Base-by-base conservation (phyloP, 306 rosid genomes). In the Parietaria judaica region DNA sequence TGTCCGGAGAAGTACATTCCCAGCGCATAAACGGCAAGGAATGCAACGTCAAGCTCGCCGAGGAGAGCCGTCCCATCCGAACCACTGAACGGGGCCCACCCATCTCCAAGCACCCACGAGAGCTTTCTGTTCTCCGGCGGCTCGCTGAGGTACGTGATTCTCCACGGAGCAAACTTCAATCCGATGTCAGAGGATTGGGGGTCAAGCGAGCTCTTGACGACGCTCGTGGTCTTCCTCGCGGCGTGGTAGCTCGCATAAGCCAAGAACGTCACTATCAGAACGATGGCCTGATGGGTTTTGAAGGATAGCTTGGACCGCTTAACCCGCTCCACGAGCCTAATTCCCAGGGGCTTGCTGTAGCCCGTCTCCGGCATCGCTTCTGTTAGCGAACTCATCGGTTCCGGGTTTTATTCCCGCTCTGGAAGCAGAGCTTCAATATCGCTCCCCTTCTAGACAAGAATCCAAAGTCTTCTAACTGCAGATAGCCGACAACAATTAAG, bases 1-100 rank as follows among this genome's bases (percentile, higher is more conserved):
- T 88, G 99, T 36, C 99, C 99, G n/a, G 99, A 88, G 76, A 84
- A 86, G 57, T 77, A 94, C 99, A 94, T 88, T 64, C 99, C 99
- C 55, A 87, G 49, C 31, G 99, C 99, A 73, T 94, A 94, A 3
- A 84, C 64, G 0, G 90, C 72, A 6, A 94, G 95, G 75, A 94
- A 94, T 69, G 97, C 99, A 64, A 94, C 86, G 67, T 94, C 99
- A 43, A 94, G 77, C 49, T 88, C 78, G 51, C 99, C 99, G 36
- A 94, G 95, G 63, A 94, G 77, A 55, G 76, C 76, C 23, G 99
- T 86, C 58, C 99, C 99, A 64, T 86, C 89, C 8, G 83, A 15
- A 52, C 78, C 87, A 70, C 86, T 66, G 73, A 94, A 94, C 3
- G 99, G 99, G 14, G 88, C 85, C 99, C 99, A 94, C 37, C 99